Percentiles rank a stretch among this genome's conserved stretches.
Evolutionary conservation across 345 rosid species (phyloP).

Genomic region (Geranium brycei): DNA sequence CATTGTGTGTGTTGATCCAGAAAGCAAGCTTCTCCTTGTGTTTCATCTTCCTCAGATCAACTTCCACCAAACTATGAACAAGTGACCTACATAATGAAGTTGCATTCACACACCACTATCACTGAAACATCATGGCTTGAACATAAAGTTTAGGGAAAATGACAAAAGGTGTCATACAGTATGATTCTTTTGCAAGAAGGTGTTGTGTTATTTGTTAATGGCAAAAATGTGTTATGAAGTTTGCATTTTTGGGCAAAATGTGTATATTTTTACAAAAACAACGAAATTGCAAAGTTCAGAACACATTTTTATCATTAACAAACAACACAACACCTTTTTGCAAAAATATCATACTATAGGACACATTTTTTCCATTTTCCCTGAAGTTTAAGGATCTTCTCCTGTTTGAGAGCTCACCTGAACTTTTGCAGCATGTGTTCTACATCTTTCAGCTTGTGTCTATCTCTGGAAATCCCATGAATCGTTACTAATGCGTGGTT

Average conservation of each 20-base stretch:
- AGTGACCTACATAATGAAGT: slow-evolving; percentile 44
- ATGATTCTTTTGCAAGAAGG: too few relatives aligned
- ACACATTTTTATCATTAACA: too few relatives aligned
- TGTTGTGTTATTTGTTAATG: too few relatives aligned
- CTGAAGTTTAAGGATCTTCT: too few relatives aligned
- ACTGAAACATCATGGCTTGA: not conserved
- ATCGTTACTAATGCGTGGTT: slow-evolving; percentile 42
- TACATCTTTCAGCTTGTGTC: slow-evolving; percentile 34
- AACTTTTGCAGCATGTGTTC: slow-evolving; percentile 42
- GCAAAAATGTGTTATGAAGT: too few relatives aligned
- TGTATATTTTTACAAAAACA: too few relatives aligned
- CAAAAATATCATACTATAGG: too few relatives aligned
- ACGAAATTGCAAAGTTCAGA: too few relatives aligned
- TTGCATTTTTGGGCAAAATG: too few relatives aligned
- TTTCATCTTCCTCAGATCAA: slow-evolving; percentile 49
- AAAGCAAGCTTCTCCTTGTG: slow-evolving; percentile 79
- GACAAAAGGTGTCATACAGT: too few relatives aligned
- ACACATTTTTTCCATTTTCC: too few relatives aligned
- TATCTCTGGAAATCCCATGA: slow-evolving; percentile 36
- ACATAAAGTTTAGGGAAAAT: not conserved
- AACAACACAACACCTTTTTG: too few relatives aligned
- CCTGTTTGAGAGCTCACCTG: slow-evolving; percentile 25
- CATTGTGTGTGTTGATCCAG: slow-evolving; percentile 91
- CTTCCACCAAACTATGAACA: slow-evolving; percentile 50
- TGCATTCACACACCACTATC: not conserved